Evolutionary conservation across 306 rosid species (phyloP).

Genomic region (Prunus mume): DNA sequence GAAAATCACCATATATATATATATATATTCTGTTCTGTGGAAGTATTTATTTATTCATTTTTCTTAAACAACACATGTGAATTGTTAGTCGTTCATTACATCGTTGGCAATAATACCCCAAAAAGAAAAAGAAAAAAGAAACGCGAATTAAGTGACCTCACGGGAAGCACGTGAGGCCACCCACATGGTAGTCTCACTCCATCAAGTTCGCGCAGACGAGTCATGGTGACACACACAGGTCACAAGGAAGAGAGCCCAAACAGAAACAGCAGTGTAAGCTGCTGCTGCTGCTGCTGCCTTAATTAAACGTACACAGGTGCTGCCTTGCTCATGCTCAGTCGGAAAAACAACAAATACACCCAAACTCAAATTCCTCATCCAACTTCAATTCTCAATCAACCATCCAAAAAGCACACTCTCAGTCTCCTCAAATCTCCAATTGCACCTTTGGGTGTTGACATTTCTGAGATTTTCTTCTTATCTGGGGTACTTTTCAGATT

Average conservation of each 20-base stretch:
- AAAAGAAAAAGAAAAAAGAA: neutral
- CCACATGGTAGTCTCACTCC: constrained; percentile 39
- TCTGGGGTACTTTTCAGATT: constrained; percentile 15
- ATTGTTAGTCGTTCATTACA: neutral
- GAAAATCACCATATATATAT: too few species aligned
- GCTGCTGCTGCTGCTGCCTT: neutral
- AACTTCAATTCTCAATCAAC: neutral
- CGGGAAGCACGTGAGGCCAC: constrained; percentile 48
- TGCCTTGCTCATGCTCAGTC: neutral
- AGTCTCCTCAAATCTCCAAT: constrained; percentile 3
- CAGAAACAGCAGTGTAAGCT: too few species aligned
- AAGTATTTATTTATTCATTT: too few species aligned
- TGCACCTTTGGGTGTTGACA: neutral
- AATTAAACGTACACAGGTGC: neutral
- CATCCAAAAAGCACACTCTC: neutral
- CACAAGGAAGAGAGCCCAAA: constrained; percentile 6
- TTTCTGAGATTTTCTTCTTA: constrained; percentile 17
- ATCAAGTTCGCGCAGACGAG: constrained; percentile 1
- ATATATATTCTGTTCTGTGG: too few species aligned
- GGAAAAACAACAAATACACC: neutral
- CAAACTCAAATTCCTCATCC: neutral
- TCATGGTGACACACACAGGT: constrained; percentile 23
- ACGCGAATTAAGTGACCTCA: constrained; percentile 32
- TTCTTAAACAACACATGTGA: neutral
- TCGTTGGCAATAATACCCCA: neutral